Base-by-base conservation (phyloP, 108 stramenopile genomes). In the Cyclotella sp. region DNA sequence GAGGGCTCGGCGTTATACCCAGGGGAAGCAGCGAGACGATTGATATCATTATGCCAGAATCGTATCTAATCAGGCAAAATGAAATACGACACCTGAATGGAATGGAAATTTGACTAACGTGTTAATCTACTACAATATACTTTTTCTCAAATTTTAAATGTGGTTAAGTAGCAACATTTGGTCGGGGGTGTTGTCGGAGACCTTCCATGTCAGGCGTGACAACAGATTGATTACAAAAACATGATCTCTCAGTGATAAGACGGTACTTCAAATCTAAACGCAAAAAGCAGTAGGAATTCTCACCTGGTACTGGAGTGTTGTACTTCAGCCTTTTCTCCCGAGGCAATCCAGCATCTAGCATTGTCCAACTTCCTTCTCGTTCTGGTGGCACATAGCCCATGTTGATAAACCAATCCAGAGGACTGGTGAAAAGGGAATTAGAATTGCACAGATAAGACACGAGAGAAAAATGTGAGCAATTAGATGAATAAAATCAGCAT, bases 311-410 rank as follows among this genome's bases (percentile, higher is more conserved):
- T 55, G 55, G 55, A 55, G 7, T 55, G n/a, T 55, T 55, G 55
- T 55, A 55, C 24, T 55, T 40, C 14, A 30, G 34, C 24, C 60
- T 15, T 26, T 15, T 40, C 4, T 62, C 67, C 8, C 66, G 78
- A 64, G 83, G 83, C 46, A 84, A 49, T 9, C 58, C 83, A 19
- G 75, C 40, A n/a, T 84, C 78, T 14, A 84, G 60, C 83, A 80
- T 80, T 3, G 73, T 76, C 91, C 90, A 95, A 44, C 66, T 75
- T 19, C 69, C 81, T 72, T 79, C 81, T 63, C 89, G 84, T 63
- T 95, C 94, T 41, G 91, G 90, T 21, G 94, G 94, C 18, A 92
- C 86, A 68, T 90, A 95, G 12, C 94, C 94, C 75, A 90, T 66
- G 52, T 84, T 88, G 24, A 95, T 69, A 65, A 92, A 92, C 94